Percentiles rank a stretch among this genome's conserved stretches.
phyloP scores from a whole-genome alignment of 1,139 yeast genomes.

The Diutina sp. region DNA sequence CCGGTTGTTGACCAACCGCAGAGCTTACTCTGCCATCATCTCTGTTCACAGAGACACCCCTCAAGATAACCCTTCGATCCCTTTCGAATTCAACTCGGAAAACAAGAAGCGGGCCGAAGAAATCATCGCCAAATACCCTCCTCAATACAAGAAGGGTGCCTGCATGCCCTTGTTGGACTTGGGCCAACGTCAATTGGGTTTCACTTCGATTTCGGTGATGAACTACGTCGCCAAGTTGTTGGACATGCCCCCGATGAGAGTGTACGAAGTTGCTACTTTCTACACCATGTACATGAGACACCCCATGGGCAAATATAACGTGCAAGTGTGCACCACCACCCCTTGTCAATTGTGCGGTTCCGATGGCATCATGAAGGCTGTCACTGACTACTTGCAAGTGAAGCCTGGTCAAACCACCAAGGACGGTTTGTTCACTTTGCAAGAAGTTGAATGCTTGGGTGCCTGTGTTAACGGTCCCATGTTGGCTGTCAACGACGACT shows the following conservation, averaged over 20 bases:
- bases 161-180: slow-evolving; percentile 79
- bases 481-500: slow-evolving; percentile 77
- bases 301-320: slow-evolving; percentile 77
- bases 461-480: slow-evolving; percentile 91
- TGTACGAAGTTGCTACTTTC: slow-evolving; percentile 86
- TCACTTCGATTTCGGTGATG: slow-evolving; percentile 83
- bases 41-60: slow-evolving; percentile 67
- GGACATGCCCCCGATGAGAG: slow-evolving; percentile 93
- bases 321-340: slow-evolving; percentile 84
- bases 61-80: slow-evolving; percentile 53
- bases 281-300: slow-evolving; percentile 86
- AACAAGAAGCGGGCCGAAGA: slow-evolving; percentile 60
- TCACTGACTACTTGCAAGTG: slow-evolving; percentile 46
- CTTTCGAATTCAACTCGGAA: slow-evolving; percentile 66
- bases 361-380: slow-evolving; percentile 64
- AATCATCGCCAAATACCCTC: slow-evolving; percentile 69
- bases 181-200: slow-evolving; percentile 84
- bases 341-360: slow-evolving; percentile 84
- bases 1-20: neutral
- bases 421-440: slow-evolving; percentile 68
- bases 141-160: slow-evolving; percentile 81
- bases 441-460: slow-evolving; percentile 86
- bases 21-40: slow-evolving; percentile 15
- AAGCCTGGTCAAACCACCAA: slow-evolving; percentile 72
- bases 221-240: slow-evolving; percentile 79